Base-by-base conservation (phyloP, 78 protist species). In the Protostelium mycophagum region DNA sequence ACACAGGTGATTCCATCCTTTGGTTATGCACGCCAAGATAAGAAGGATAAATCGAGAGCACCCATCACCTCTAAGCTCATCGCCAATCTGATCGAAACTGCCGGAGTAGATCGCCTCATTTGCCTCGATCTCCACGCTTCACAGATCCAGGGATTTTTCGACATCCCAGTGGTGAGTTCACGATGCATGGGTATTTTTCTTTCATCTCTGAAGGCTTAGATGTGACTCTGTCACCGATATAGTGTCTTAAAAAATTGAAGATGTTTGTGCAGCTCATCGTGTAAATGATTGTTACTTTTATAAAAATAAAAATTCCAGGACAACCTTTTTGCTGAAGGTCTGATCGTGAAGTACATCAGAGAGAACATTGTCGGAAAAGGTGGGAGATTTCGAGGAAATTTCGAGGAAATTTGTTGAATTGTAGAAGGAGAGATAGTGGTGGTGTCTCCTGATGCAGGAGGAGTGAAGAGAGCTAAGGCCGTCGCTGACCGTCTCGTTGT, bases 401-500 rank as follows among this genome's bases (percentile, higher is more conserved):
- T 16, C 16, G 73, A 51, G 16, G 73, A 51, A 51, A 16, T n/a
- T n/a, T n/a, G n/a, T n/a, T n/a, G n/a, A n/a, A n/a, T n/a, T n/a
- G n/a, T n/a, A n/a, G 16, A 91, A 92, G 94, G 94, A 83, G 87
- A 93, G 34, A 39, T 85, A 37, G 96, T 93, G 85, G 88, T 96
- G 28, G 98, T 96, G 35, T 93, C 97, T 31, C 96, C 96, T 63
- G 96, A 96, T 63, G 97, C 98, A 1, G 98, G 98, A 38, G 98
- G 97, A 88, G 96, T 93, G 36, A 93, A 95, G 88, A 86, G 96
- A 83, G 96, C 96, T n/a, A 91, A 91, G 90, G 83, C 93, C 34
- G 91, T 96, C 83, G 94, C 97, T 83, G 98, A 96, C n/a, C 87
- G 91, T 29, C 83, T 96, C 38, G 90, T 84, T 63, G 84, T 88